phyloP scores from a whole-genome alignment of 306 rosid genomes.

The Prunus davidiana region DNA sequence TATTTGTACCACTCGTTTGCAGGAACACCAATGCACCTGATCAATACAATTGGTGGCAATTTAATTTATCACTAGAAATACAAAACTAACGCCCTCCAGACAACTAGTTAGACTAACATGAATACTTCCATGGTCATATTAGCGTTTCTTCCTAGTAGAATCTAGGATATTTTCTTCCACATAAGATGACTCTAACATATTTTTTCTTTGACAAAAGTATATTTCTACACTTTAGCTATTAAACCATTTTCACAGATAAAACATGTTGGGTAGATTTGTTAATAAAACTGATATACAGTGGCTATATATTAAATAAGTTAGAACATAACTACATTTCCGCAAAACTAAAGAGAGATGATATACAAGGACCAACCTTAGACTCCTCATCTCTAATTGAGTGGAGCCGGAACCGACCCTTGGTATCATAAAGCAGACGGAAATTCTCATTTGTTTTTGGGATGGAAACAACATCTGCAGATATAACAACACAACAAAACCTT shows the following conservation, averaged over 20 bases:
- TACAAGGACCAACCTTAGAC: constrained; percentile 52
- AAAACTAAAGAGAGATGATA: not conserved
- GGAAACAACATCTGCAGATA: constrained; percentile 68
- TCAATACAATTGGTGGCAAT: not conserved
- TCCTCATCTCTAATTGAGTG: constrained; percentile 82
- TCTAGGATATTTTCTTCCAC: not conserved
- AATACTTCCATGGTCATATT: not conserved
- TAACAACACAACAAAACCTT: not conserved
- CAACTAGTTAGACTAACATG: not conserved
- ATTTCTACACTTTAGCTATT: not conserved
- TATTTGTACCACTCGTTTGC: not conserved
- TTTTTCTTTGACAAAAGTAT: no score
- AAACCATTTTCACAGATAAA: not conserved
- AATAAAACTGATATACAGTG: not conserved
- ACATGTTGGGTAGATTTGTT: not conserved
- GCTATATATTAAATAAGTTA: not conserved
- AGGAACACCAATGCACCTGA: not conserved
- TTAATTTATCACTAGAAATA: not conserved
- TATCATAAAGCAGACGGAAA: constrained; percentile 83
- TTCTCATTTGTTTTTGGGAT: constrained; percentile 84
- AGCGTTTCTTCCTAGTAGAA: not conserved
- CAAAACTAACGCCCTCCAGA: not conserved
- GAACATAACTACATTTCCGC: not conserved
- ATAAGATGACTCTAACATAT: not conserved
- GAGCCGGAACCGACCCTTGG: constrained; percentile 86